These are phyloP conservation scores for Leucaena leucocephala DNA, from an alignment of 306 rosid species.

Conservation along the genomic window DNA sequence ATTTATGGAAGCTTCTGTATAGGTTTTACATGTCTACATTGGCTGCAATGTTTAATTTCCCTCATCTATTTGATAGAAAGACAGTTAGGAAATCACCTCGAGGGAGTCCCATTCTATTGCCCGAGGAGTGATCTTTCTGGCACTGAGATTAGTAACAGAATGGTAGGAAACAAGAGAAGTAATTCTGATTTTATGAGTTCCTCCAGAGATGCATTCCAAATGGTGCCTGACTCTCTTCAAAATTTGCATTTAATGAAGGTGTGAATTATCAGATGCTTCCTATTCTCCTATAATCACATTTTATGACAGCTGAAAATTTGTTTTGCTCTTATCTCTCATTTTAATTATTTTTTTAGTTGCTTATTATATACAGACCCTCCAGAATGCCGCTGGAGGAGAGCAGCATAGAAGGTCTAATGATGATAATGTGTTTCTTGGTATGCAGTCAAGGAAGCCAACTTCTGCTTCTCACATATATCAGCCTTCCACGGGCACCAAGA, in stretches of 20 bases:
- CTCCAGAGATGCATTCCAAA: slow-evolving; percentile 67
- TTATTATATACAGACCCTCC: slow-evolving; percentile 55
- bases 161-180: slow-evolving; percentile 82
- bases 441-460: slow-evolving; percentile 69
- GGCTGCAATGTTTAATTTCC: slow-evolving; percentile 45
- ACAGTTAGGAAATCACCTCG: slow-evolving; percentile 75
- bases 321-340: slow-evolving; percentile 1
- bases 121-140: slow-evolving; percentile 79
- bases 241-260: slow-evolving; percentile 87
- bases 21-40: slow-evolving; percentile 28
- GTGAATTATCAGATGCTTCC: slow-evolving; percentile 14
- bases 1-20: slow-evolving; percentile 16
- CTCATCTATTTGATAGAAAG: slow-evolving; percentile 58
- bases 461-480: slow-evolving; percentile 67
- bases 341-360: slow-evolving; percentile 31
- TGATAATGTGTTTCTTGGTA: slow-evolving; percentile 60
- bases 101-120: slow-evolving; percentile 90
- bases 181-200: slow-evolving; percentile 82
- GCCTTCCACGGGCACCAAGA: slow-evolving; percentile 61
- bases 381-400: slow-evolving; percentile 75
- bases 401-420: slow-evolving; percentile 73
- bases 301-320: slow-evolving; percentile 9
- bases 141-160: slow-evolving; percentile 64
- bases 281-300: slow-evolving; percentile 18
- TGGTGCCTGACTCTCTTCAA: slow-evolving; percentile 71